phyloP scores from a whole-genome alignment of 2,329 filamentous ascomycete species.

The Colletotrichum lini region DNA sequence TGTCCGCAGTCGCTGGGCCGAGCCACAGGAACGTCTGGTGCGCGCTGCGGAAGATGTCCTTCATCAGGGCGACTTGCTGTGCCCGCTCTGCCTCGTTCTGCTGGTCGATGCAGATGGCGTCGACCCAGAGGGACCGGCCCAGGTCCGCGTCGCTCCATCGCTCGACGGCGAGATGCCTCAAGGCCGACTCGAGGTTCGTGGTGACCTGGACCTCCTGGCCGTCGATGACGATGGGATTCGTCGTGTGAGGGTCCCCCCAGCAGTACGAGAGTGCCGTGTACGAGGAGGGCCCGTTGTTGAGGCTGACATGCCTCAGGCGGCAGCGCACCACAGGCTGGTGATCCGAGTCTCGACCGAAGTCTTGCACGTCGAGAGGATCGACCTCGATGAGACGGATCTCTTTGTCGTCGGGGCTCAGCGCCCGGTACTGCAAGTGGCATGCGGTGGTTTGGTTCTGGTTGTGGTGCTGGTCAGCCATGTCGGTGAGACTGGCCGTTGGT shows the following conservation, averaged over 20 bases:
- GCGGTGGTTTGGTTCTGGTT: no score
- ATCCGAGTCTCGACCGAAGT: no score
- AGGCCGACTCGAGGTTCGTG: constrained; percentile 2
- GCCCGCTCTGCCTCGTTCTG: constrained; percentile 1
- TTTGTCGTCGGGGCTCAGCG: background rate
- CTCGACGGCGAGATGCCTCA: constrained; percentile 2
- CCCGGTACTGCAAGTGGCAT: background rate
- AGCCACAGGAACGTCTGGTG: constrained; percentile 9
- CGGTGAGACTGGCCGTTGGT: background rate
- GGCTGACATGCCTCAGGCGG: constrained; percentile 5
- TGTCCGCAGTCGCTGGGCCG: constrained; percentile 1
- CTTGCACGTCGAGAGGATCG: background rate
- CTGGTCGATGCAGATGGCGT: constrained; percentile 27
- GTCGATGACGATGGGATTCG: background rate
- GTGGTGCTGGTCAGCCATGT: background rate
- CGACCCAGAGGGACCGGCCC: constrained; percentile 11
- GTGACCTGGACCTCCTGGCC: constrained; percentile 6
- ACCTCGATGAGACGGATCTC: constrained; percentile 22
- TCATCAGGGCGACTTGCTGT: constrained; percentile 10
- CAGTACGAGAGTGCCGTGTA: constrained; percentile 20
- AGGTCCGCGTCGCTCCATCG: background rate
- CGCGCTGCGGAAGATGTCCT: constrained; percentile 8
- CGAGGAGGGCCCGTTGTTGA: background rate
- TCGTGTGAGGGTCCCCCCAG: constrained; percentile 6
- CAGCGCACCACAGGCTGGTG: background rate